Percentiles rank a stretch among this genome's conserved stretches.
Conservation (phyloP, 2,329 filamentous ascomycete species). For the Phoma sp. region DNA sequence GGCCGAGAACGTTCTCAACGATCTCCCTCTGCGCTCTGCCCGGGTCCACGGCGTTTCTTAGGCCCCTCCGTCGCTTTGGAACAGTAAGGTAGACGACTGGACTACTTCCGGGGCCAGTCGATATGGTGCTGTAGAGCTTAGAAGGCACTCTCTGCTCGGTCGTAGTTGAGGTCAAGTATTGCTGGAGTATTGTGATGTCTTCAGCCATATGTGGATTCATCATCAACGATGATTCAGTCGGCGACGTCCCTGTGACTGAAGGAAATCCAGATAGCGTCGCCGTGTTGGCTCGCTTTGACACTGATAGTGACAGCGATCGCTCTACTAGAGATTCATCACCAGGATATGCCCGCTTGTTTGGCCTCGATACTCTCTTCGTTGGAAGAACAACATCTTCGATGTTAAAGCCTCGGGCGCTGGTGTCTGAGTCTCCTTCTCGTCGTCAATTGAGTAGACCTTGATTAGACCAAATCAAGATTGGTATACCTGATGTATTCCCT, state of each 20-base stretch:
- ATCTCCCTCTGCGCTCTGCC: conserved; percentile 26
- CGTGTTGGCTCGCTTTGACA: not conserved
- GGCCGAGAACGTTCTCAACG: conserved; percentile 25
- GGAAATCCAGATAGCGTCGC: conserved; percentile 5
- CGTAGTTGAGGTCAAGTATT: conserved; percentile 23
- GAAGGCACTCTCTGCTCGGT: not conserved
- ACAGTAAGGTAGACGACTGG: conserved; percentile 31
- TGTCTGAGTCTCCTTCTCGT: not conserved
- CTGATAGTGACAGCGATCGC: not conserved
- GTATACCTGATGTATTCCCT: not conserved
- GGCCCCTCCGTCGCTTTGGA: conserved; percentile 22
- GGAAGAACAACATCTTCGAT: not conserved
- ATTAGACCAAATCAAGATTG: not conserved
- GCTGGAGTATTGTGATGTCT: conserved; percentile 28
- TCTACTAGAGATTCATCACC: not conserved
- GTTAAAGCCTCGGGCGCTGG: not conserved
- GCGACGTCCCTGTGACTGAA: conserved; percentile 16
- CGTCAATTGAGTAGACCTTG: not conserved
- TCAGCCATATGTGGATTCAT: conserved; percentile 33
- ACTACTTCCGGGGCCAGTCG: conserved; percentile 17
- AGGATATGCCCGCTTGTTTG: not conserved
- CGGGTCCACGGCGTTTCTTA: conserved; percentile 20
- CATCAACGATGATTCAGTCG: conserved; percentile 27
- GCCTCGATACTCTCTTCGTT: not conserved
- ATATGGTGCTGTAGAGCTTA: conserved; percentile 23